phyloP scores from a whole-genome alignment of 495 filamentous ascomycete genomes.

The Daldinia concentrica region DNA sequence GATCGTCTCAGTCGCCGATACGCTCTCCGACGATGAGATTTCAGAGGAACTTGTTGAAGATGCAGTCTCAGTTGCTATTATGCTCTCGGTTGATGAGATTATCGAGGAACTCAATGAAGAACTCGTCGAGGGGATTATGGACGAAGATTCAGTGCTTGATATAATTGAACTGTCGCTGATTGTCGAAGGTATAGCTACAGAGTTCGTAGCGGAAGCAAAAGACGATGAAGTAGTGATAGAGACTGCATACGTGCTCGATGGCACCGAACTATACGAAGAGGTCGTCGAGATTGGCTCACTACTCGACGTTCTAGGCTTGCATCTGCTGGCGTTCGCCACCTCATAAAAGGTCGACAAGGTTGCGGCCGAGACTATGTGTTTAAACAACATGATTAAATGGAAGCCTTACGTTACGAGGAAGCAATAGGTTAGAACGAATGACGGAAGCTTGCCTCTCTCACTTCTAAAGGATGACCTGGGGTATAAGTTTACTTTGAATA shows the following conservation, averaged over 20 bases:
- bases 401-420: background rate
- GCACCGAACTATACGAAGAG: background rate
- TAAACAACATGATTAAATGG: background rate
- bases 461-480: background rate
- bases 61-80: background rate
- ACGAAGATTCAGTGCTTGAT: background rate
- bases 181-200: background rate
- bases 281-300: background rate
- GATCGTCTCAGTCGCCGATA: background rate
- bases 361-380: background rate
- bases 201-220: background rate
- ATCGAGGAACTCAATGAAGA: background rate
- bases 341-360: background rate
- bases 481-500: background rate
- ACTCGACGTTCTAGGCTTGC: background rate
- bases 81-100: background rate
- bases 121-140: background rate
- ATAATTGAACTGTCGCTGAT: background rate
- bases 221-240: background rate
- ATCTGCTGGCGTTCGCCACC: background rate
- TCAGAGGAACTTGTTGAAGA: background rate
- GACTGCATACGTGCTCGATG: background rate
- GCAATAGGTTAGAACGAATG: background rate
- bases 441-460: background rate
- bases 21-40: background rate